A percentile compares a stretch with the other conserved stretches of the same genome.
phyloP scores from a whole-genome alignment of 2,329 filamentous ascomycete genomes.

The Hypoxylon sp. region DNA sequence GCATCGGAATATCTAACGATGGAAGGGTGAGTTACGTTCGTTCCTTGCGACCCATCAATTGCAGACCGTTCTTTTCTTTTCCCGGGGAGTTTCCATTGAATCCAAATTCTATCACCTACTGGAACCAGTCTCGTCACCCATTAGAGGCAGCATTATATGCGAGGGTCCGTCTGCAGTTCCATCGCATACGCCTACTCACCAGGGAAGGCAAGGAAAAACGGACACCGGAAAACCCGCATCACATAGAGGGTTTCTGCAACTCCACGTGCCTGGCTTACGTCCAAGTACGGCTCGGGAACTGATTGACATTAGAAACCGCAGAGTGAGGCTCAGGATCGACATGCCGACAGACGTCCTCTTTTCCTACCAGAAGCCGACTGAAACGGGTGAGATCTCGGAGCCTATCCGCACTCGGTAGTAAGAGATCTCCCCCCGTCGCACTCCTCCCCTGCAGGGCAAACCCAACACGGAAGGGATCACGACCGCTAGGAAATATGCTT shows the following conservation, averaged over 20 bases:
- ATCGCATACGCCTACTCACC: slow-evolving; percentile 36
- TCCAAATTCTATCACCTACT: slow-evolving; percentile 39
- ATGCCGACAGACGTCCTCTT: slow-evolving; percentile 17
- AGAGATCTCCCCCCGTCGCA: slow-evolving; percentile 12
- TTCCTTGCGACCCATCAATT: slow-evolving; percentile 3
- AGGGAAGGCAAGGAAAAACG: slow-evolving; percentile 24
- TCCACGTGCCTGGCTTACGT: slow-evolving; percentile 31
- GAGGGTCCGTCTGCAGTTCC: slow-evolving; percentile 37
- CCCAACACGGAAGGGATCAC: slow-evolving; percentile 18
- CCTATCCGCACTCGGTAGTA: slow-evolving; percentile 7
- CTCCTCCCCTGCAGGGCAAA: slow-evolving; percentile 11
- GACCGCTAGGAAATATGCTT: slow-evolving; percentile 1
- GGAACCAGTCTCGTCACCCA: slow-evolving; percentile 36
- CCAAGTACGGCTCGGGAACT: slow-evolving; percentile 29
- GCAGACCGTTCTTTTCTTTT: slow-evolving; percentile 17
- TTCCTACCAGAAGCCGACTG: slow-evolving; percentile 16
- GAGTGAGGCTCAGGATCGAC: slow-evolving; percentile 41
- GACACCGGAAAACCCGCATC: slow-evolving; percentile 24
- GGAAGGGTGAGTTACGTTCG: slow-evolving; percentile 17
- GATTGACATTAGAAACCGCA: slow-evolving; percentile 17
- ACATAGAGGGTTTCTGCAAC: slow-evolving; percentile 14
- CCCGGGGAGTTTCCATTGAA: slow-evolving; percentile 26
- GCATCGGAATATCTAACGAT: slow-evolving; percentile 2
- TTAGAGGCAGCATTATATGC: slow-evolving; percentile 35
- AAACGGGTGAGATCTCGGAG: slow-evolving; percentile 20